Evolutionary conservation across 2,329 filamentous ascomycete genomes (phyloP).

Genomic region (Dothidotthia symphoricarpi): DNA sequence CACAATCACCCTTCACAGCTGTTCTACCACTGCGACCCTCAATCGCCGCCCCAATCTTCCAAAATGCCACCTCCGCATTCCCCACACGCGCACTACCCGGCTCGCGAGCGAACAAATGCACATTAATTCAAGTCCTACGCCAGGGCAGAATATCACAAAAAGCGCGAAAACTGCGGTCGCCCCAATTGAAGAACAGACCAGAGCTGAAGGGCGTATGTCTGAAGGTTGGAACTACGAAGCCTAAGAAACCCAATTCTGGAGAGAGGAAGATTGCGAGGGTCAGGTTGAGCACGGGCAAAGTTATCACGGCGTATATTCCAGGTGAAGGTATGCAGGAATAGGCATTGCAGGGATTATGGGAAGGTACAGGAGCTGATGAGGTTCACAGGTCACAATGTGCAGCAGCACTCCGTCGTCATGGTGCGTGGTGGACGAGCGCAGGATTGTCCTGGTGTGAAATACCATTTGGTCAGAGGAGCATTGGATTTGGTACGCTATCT

Average conservation of each 20-base stretch:
- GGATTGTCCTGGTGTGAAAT: slow-evolving; percentile 98
- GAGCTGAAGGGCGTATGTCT: slow-evolving; percentile 94
- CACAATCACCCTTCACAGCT: slow-evolving; percentile 13
- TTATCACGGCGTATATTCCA: slow-evolving; percentile 91
- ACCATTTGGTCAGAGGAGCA: slow-evolving; percentile 86
- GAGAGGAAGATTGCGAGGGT: slow-evolving; percentile 95
- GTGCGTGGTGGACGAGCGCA: slow-evolving; percentile 90
- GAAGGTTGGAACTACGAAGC: slow-evolving; percentile 88
- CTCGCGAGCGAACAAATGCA: slow-evolving; percentile 43
- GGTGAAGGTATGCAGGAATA: slow-evolving; percentile 66
- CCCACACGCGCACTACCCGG: slow-evolving; percentile 41
- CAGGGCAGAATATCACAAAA: slow-evolving; percentile 77
- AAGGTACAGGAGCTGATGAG: slow-evolving; percentile 8
- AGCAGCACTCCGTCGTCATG: slow-evolving; percentile 96
- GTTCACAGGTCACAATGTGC: slow-evolving; percentile 79
- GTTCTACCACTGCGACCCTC: slow-evolving; percentile 18
- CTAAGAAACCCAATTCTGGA: slow-evolving; percentile 98
- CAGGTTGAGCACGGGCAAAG: slow-evolving; percentile 78
- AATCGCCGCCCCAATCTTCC: slow-evolving; percentile 19
- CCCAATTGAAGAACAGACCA: slow-evolving; percentile 73
- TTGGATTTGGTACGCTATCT: slow-evolving; percentile 78
- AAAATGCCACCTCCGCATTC: slow-evolving; percentile 19
- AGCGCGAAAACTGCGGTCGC: slow-evolving; percentile 82
- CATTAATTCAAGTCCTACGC: slow-evolving; percentile 53
- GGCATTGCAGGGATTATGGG: slow-evolving; percentile 1